Evolutionary conservation across 352 stramenopile genomes (phyloP), one percentile per base, ranked within the genome.

Genomic region (Phytopythium kandeliae): DNA sequence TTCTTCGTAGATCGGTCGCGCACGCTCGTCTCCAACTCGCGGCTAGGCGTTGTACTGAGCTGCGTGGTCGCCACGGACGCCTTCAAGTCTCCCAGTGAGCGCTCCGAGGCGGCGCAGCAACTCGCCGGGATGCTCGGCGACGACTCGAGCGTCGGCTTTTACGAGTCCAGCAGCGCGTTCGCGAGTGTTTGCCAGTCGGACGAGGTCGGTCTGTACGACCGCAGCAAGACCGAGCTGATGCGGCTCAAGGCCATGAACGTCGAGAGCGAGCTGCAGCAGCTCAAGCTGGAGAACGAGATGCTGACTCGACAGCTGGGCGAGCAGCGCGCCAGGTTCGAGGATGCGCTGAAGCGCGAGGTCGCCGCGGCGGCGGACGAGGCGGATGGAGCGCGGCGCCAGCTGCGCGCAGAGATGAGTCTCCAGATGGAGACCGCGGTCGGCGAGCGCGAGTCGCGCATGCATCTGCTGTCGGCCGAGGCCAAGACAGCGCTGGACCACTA

Each of bases 231-330:
- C 3, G 72, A 85, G 30, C 49, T 86, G 13, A 60, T 58, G 13
- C 67, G 71, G 17, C 54, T 91, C 0, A 75, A 70, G 42, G 30
- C 71, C 10, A 69, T 88, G 55, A 77, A 91, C 21, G 30, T 89
- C 12, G 79, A 88, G 21, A 62, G 58, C 2, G 79, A 91, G 19
- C 44, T 84, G 40, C 71, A 86, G 52, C 79, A 91, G 40, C 57
- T 85, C 21, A 83, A 78, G 33, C 63, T 87, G 10, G 77, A 89
- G 49, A 89, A 87, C 38, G 79, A 91, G 22, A 73, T 89, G 61
- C 55, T 89, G 4, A 67, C 28, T 21, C 71, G 82, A 19, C 74
- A 86, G 30, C 50, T 67, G 3, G 44, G 47, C 4, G 79, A 89
- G 16, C 73, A 89, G 48, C 61, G 65, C 16, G 63, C 57, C 2